Evolutionary conservation across 768 basidiomycete genomes (phyloP).

Genomic region (Agrocybe pediades): DNA sequence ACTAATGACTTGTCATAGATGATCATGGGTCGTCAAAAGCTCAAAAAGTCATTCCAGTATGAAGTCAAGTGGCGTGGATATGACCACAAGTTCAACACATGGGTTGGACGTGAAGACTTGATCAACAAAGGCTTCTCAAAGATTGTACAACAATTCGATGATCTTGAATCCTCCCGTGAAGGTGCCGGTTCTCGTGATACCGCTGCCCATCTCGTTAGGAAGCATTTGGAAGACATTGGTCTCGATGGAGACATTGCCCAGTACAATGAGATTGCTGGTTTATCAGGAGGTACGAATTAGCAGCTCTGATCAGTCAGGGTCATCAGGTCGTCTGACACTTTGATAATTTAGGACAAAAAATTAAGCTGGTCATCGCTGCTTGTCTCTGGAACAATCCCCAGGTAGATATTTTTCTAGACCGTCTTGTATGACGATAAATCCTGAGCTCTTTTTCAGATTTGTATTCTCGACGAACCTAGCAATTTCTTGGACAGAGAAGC

Average conservation of each 20-base stretch:
- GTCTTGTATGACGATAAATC: neutral
- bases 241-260: constrained; percentile 97
- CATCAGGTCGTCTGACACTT: constrained; percentile 1
- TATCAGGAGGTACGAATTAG: constrained; percentile 85
- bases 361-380: constrained; percentile 93
- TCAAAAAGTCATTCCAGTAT: constrained; percentile 94
- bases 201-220: constrained; percentile 75
- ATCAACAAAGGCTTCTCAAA: constrained; percentile 87
- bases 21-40: constrained; percentile 93
- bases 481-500: constrained; percentile 98
- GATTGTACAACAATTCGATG: constrained; percentile 92
- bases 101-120: constrained; percentile 88
- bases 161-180: constrained; percentile 93
- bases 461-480: constrained; percentile 87
- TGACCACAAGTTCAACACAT: constrained; percentile 87
- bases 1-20: constrained; percentile 41
- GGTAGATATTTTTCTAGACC: constrained; percentile 38
- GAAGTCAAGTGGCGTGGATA: constrained; percentile 87
- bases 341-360: constrained; percentile 76
- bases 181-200: constrained; percentile 94
- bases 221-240: constrained; percentile 94
- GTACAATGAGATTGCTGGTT: constrained; percentile 94
- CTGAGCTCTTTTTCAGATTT: constrained; percentile 43
- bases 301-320: neutral
- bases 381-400: constrained; percentile 97